phyloP scores from a whole-genome alignment of 2,329 filamentous ascomycete species.

The Teratosphaeria viscida region DNA sequence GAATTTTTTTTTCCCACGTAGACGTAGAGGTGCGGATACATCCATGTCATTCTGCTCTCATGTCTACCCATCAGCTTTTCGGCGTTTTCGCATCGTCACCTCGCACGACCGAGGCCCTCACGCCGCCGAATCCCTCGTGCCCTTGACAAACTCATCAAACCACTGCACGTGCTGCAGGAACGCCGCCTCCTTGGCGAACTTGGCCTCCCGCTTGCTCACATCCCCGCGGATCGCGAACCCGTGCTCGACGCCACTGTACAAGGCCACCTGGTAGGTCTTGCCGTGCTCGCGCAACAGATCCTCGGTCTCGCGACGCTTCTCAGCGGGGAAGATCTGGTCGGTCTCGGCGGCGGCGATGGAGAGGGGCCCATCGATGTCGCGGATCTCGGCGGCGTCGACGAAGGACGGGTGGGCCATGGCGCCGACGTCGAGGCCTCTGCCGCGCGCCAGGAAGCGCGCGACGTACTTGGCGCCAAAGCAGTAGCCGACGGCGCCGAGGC shows the following conservation, averaged over 20 bases:
- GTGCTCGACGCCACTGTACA: constrained; percentile 62
- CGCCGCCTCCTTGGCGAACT: constrained; percentile 70
- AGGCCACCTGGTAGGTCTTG: constrained; percentile 62
- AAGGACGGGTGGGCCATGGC: constrained; percentile 71
- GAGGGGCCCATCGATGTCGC: constrained; percentile 45
- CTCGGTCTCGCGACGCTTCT: constrained; percentile 48
- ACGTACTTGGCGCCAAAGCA: constrained; percentile 46
- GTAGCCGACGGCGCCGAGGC: constrained; percentile 35
- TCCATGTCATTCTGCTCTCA: not conserved
- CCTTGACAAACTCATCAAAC: constrained; percentile 56
- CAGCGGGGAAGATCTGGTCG: constrained; percentile 48
- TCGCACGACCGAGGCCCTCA: not conserved
- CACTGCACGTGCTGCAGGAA: constrained; percentile 68
- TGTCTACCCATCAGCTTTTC: not conserved
- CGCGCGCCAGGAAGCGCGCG: constrained; percentile 49
- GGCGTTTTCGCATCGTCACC: not conserved
- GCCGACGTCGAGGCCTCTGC: constrained; percentile 54
- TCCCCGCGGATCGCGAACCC: constrained; percentile 67
- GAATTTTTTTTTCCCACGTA: too few species aligned
- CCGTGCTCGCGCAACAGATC: constrained; percentile 45
- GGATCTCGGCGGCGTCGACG: constrained; percentile 51
- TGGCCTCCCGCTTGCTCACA: constrained; percentile 43
- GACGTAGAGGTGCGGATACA: not conserved
- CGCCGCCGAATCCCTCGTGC: constrained; percentile 6
- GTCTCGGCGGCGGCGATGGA: constrained; percentile 55